Evolutionary conservation across 208 protist species (phyloP).

Genomic region (Trichomonas vaginalis): DNA sequence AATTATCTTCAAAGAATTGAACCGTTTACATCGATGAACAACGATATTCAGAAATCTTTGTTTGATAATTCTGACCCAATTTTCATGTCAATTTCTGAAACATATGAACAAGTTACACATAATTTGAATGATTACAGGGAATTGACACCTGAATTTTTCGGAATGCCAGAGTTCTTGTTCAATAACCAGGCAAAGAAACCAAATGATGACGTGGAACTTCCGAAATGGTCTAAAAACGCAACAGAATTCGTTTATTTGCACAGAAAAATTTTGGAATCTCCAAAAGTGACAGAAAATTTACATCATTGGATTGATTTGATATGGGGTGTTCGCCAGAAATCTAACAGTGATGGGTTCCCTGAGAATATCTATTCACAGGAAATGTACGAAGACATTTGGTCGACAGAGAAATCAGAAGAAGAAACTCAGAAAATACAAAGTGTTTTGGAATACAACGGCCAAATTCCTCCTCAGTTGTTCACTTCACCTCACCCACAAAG

Average conservation of each 20-base stretch:
- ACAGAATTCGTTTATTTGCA: background rate
- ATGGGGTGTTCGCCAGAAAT: background rate
- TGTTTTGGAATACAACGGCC: background rate
- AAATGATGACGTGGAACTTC: slow-evolving; percentile 23
- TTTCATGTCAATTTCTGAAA: background rate
- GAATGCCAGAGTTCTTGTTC: slow-evolving; percentile 41
- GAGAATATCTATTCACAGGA: background rate
- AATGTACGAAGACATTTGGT: background rate
- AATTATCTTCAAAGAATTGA: background rate
- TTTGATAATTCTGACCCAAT: background rate
- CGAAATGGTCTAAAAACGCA: background rate
- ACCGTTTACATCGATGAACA: background rate
- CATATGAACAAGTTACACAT: background rate
- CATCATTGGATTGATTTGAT: slow-evolving; percentile 12
- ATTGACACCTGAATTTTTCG: slow-evolving; percentile 51
- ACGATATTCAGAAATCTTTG: background rate
- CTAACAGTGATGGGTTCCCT: background rate
- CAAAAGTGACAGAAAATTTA: background rate
- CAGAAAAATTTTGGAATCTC: background rate
- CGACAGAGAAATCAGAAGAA: background rate
- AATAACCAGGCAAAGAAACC: slow-evolving; percentile 21
- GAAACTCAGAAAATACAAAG: background rate
- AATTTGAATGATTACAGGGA: slow-evolving; percentile 16
- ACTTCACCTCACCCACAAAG: background rate
- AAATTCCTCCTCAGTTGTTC: background rate